A percentile compares a stretch with the other conserved stretches of the same genome.
phyloP scores from a whole-genome alignment of 306 rosid genomes.

The Erythrophleum fordii region DNA sequence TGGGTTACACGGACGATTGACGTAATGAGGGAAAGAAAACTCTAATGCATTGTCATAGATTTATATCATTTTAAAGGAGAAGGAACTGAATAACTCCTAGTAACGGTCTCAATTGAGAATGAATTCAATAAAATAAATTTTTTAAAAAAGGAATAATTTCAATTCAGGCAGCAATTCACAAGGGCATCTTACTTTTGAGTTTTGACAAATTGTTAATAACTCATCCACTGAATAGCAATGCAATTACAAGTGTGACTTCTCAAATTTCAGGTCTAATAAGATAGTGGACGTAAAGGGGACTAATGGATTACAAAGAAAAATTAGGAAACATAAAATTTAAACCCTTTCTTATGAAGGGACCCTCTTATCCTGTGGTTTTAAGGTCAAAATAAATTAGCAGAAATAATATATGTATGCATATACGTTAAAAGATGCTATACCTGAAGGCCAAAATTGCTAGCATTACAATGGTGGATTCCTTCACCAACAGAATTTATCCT shows the following conservation, averaged over 20 bases:
- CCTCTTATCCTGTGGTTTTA: neutral
- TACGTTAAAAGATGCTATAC: conserved; percentile 39
- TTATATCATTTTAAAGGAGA: conserved; percentile 3
- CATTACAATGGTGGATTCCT: conserved; percentile 92
- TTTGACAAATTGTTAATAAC: neutral
- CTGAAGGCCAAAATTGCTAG: conserved; percentile 93
- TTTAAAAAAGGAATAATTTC: neutral
- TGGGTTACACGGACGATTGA: conserved; percentile 29
- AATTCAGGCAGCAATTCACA: neutral
- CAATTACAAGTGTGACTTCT: neutral
- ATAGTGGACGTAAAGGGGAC: neutral
- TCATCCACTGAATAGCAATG: neutral
- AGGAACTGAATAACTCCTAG: neutral
- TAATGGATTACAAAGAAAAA: neutral
- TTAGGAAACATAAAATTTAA: neutral
- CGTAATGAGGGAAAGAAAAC: neutral
- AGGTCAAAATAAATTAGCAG: neutral
- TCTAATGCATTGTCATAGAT: neutral
- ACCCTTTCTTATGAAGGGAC: neutral
- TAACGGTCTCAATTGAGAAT: neutral
- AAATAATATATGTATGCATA: neutral
- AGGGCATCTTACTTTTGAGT: neutral
- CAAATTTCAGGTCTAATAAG: neutral
- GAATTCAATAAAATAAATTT: neutral
- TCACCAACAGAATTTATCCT: conserved; percentile 79